These are phyloP conservation scores for Tylopilus rubrobrunneus DNA, from an alignment of 768 basidiomycete species.

Conservation along the genomic window DNA sequence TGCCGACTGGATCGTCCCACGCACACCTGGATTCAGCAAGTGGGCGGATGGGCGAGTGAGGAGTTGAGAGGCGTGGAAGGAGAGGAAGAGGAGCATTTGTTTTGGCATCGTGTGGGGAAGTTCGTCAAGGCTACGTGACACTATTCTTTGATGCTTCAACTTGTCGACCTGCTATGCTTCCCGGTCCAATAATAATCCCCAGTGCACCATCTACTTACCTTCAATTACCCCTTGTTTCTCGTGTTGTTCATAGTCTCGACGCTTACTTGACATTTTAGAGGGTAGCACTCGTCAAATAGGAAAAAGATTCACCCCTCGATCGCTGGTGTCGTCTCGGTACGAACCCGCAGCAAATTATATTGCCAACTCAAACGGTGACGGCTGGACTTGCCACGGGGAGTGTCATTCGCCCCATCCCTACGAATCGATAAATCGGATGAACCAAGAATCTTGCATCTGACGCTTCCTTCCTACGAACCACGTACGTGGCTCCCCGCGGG, in stretches of 20 bases:
- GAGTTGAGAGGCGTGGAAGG: constrained; percentile 46
- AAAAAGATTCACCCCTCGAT: no score
- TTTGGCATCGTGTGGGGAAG: constrained; percentile 56
- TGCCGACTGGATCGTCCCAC: constrained; percentile 60
- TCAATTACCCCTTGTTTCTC: neutral
- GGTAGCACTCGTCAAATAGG: no score
- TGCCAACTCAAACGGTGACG: no score
- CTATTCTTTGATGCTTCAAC: neutral
- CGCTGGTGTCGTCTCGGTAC: neutral
- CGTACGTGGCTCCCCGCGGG: no score
- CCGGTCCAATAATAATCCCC: neutral
- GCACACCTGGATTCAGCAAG: constrained; percentile 41
- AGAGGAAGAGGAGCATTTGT: constrained; percentile 55
- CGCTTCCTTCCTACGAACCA: no score
- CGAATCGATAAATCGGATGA: no score
- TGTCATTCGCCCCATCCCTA: no score
- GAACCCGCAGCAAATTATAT: neutral
- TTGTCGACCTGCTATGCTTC: neutral
- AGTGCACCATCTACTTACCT: neutral
- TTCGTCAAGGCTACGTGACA: constrained; percentile 43
- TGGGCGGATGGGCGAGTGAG: constrained; percentile 47
- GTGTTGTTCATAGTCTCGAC: no score
- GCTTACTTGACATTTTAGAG: no score
- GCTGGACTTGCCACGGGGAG: no score
- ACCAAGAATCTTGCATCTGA: no score